phyloP scores from a whole-genome alignment of 345 rosid genomes.

The Populus pruinosa region DNA sequence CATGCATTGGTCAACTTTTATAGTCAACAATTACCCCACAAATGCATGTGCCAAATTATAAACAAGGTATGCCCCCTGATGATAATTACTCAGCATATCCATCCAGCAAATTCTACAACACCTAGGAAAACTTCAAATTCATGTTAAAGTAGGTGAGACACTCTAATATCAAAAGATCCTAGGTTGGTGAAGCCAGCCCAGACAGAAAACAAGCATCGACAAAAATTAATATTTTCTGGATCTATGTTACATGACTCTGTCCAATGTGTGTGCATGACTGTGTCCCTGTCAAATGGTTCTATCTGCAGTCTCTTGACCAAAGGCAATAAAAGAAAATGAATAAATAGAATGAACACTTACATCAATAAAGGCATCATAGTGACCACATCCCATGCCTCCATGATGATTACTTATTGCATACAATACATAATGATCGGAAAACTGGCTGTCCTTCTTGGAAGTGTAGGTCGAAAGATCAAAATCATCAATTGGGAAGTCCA shows the following conservation, averaged over 20 bases:
- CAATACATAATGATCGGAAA: conserved; percentile 8
- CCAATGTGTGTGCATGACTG: neutral
- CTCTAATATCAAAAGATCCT: neutral
- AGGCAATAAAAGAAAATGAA: neutral
- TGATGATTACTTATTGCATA: conserved; percentile 27
- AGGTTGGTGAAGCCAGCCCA: neutral
- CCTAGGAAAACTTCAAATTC: neutral
- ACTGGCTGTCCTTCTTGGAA: neutral
- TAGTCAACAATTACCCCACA: neutral
- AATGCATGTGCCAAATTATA: neutral
- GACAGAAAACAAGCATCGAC: neutral
- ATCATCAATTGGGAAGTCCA: conserved; percentile 28
- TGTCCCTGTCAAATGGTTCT: neutral
- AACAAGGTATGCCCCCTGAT: neutral
- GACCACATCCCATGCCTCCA: conserved; percentile 30
- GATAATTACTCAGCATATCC: neutral
- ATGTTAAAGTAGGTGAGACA: neutral
- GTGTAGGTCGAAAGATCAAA: conserved; percentile 23
- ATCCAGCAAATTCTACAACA: neutral
- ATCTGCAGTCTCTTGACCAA: neutral
- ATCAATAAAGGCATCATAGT: conserved; percentile 23
- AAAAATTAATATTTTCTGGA: neutral
- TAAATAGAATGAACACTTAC: conserved; percentile 2
- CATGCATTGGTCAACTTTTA: neutral
- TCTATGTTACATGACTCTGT: neutral